Conservation (phyloP, 192 early-diverging fungal species). For the Rhizoclosmatium sp. region DNA sequence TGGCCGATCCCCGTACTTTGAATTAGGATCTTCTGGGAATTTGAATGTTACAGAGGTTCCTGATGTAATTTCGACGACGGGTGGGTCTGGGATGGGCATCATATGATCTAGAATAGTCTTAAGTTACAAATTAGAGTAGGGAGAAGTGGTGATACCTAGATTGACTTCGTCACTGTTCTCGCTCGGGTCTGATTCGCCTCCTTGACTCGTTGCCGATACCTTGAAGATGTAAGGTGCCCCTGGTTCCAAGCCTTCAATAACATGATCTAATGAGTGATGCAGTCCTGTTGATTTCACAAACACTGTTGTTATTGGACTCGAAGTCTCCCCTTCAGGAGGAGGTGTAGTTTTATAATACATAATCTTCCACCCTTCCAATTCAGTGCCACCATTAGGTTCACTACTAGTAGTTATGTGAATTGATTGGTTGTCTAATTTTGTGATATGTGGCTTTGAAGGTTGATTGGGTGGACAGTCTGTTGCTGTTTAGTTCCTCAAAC, state of each 20-base stretch:
- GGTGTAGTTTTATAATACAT: constrained; percentile 1
- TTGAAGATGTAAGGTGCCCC: constrained; percentile 45
- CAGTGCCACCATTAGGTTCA: constrained; percentile 35
- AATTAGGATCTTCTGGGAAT: constrained; percentile 16
- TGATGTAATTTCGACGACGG: constrained; percentile 38
- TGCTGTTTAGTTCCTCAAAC: background rate
- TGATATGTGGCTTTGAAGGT: constrained; percentile 42
- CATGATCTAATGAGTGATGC: constrained; percentile 33
- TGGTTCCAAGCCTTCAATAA: constrained; percentile 40
- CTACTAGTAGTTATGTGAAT: constrained; percentile 29
- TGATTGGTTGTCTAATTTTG: constrained; percentile 34
- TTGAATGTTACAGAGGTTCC: constrained; percentile 36
- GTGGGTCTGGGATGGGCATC: constrained; percentile 41
- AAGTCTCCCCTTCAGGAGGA: background rate
- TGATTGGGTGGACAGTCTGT: constrained; percentile 39
- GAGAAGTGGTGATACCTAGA: constrained; percentile 41
- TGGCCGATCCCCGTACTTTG: constrained; percentile 14
- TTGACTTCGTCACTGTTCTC: constrained; percentile 51
- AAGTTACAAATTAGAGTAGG: background rate
- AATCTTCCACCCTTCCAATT: constrained; percentile 40
- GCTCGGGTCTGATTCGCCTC: constrained; percentile 46
- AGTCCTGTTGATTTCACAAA: constrained; percentile 22
- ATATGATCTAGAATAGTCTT: constrained; percentile 38
- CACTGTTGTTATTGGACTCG: background rate
- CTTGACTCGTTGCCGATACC: constrained; percentile 36